A percentile compares a stretch with the other conserved stretches of the same genome.
Evolutionary conservation across 768 basidiomycete species (phyloP).

Genomic region (Boletus reticuloceps): DNA sequence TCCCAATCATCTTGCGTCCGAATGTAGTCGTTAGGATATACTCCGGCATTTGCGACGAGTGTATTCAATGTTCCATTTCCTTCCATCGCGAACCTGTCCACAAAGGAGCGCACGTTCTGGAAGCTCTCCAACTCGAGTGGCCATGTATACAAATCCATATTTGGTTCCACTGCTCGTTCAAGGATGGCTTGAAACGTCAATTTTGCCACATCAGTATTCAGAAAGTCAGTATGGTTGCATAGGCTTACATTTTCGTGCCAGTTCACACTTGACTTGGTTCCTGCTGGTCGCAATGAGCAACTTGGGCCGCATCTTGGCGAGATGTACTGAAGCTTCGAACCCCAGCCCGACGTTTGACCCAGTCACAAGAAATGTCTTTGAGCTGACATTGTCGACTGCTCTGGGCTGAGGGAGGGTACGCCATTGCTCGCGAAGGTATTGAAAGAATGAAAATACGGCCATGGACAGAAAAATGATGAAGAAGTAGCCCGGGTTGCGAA

Average conservation of each 20-base stretch:
- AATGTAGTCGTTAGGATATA: constrained; percentile 13
- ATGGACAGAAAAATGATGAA: constrained; percentile 2
- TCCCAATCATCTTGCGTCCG: constrained; percentile 50
- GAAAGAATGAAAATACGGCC: constrained; percentile 7
- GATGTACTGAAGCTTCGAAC: constrained; percentile 29
- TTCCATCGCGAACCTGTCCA: constrained; percentile 25
- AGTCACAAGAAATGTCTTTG: constrained; percentile 49
- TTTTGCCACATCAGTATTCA: not conserved
- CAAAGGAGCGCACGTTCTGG: constrained; percentile 31
- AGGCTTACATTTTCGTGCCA: constrained; percentile 15
- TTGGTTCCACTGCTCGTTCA: constrained; percentile 6
- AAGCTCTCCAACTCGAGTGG: constrained; percentile 35
- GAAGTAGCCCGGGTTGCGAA: too few relatives aligned
- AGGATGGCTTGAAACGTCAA: constrained; percentile 9
- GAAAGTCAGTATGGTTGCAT: not conserved
- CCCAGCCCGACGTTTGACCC: constrained; percentile 47
- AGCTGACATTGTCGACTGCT: constrained; percentile 33
- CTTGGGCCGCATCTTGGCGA: constrained; percentile 32
- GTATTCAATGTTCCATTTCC: constrained; percentile 23
- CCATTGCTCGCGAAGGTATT: constrained; percentile 26
- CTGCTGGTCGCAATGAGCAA: constrained; percentile 36
- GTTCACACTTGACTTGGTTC: constrained; percentile 26
- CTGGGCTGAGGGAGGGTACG: constrained; percentile 13
- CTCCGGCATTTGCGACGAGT: constrained; percentile 33
- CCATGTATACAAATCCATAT: constrained; percentile 26